Evolutionary conservation across 768 basidiomycete species (phyloP).

Genomic region (Rickenella mellea): DNA sequence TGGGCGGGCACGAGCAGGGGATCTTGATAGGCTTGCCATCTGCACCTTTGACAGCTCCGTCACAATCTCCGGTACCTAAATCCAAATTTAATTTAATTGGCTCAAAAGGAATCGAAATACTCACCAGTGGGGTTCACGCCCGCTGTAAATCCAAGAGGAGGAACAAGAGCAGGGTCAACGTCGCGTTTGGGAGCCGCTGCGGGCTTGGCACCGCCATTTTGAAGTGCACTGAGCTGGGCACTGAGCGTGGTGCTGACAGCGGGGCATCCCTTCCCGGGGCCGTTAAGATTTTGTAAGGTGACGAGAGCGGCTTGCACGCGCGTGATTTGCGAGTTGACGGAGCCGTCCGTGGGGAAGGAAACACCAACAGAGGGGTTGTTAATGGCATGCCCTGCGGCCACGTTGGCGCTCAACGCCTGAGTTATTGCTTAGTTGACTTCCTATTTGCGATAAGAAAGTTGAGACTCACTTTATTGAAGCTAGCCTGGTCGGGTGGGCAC

Average conservation of each 20-base stretch:
- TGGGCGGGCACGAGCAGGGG: constrained; percentile 58
- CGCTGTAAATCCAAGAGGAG: constrained; percentile 6
- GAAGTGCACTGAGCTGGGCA: constrained; percentile 24
- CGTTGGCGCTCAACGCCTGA: constrained; percentile 13
- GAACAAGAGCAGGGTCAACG: constrained; percentile 15
- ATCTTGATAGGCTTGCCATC: constrained; percentile 49
- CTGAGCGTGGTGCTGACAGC: constrained; percentile 16
- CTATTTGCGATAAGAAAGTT: no score
- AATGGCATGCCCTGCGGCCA: constrained; percentile 16
- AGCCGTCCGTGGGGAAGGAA: constrained; percentile 16
- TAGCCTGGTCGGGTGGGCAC: constrained; percentile 11
- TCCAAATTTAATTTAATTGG: background rate
- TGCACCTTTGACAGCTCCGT: constrained; percentile 49
- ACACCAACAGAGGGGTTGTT: constrained; percentile 16
- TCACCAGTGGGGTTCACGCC: constrained; percentile 14
- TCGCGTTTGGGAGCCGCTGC: no score
- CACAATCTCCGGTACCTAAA: constrained; percentile 59
- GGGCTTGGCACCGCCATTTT: no score
- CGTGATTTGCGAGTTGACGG: constrained; percentile 8
- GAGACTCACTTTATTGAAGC: background rate
- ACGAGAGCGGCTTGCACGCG: constrained; percentile 15
- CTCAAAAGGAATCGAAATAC: background rate
- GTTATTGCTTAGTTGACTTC: background rate
- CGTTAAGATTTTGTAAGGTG: constrained; percentile 19
- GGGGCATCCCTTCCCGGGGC: constrained; percentile 17